A percentile compares a stretch with the other conserved stretches of the same genome.
These are phyloP conservation scores for Phytophthora foliorum DNA, from an alignment of 352 stramenopile genomes.

Conservation along the genomic window DNA sequence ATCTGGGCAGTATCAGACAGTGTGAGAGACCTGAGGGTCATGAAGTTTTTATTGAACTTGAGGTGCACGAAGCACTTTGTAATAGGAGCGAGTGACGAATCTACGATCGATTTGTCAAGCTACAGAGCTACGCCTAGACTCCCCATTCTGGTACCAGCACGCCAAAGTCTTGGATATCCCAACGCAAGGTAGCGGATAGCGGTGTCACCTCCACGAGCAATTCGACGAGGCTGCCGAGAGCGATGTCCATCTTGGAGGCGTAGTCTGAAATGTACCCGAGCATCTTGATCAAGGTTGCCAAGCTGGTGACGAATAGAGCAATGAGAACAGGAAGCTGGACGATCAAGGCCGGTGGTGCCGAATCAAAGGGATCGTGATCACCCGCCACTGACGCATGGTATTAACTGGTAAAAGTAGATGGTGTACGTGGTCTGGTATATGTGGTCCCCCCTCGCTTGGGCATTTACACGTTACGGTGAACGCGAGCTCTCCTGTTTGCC, in stretches of 20 bases:
- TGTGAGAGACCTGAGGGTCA: too few species aligned
- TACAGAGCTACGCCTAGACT: background rate
- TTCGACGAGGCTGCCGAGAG: slow-evolving; percentile 6
- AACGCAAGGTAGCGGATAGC: slow-evolving; percentile 12
- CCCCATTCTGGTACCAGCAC: slow-evolving; percentile 24
- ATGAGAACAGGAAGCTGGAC: background rate
- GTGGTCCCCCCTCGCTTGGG: background rate
- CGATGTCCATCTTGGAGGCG: slow-evolving; percentile 10
- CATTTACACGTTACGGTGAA: too few species aligned
- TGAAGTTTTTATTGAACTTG: too few species aligned
- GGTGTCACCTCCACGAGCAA: slow-evolving; percentile 1
- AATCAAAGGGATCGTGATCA: background rate
- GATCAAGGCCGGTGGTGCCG: background rate
- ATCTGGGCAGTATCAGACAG: too few species aligned
- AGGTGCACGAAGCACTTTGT: background rate
- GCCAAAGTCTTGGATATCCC: slow-evolving; percentile 20
- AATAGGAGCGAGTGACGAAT: background rate
- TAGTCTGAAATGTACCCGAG: slow-evolving; percentile 5
- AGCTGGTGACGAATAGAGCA: background rate
- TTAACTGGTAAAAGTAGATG: background rate
- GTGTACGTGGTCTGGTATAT: slow-evolving; percentile 1
- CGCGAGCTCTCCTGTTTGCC: too few species aligned
- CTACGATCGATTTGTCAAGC: slow-evolving; percentile 3
- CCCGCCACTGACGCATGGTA: background rate
- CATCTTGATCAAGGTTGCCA: background rate